Conservation (phyloP, 192 early-diverging fungal species). For the Linderina pennispora region DNA sequence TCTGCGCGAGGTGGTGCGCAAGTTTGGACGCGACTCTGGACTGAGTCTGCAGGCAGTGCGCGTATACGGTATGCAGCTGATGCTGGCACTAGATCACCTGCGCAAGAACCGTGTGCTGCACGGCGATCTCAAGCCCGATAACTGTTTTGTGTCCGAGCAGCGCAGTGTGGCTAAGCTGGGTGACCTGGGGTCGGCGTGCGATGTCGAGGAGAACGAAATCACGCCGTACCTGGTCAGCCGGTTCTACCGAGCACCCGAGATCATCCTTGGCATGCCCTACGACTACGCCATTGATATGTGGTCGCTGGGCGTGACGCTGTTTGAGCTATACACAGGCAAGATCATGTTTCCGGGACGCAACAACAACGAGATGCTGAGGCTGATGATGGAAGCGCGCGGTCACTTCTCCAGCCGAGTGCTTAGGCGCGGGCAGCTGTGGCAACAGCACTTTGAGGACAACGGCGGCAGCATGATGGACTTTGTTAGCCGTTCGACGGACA, state of each 20-base stretch:
- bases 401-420: constrained; percentile 79
- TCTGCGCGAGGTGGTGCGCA: constrained; percentile 86
- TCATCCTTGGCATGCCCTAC: constrained; percentile 87
- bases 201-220: constrained; percentile 83
- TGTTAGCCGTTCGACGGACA: constrained; percentile 36
- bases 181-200: constrained; percentile 90
- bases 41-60: constrained; percentile 91
- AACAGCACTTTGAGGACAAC: constrained; percentile 84
- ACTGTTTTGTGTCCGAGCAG: constrained; percentile 83
- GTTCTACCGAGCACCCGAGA: constrained; percentile 96
- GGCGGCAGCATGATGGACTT: constrained; percentile 39
- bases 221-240: constrained; percentile 94
- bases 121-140: constrained; percentile 98
- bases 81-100: constrained; percentile 76
- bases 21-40: constrained; percentile 90
- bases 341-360: constrained; percentile 89
- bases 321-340: constrained; percentile 92
- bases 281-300: constrained; percentile 90
- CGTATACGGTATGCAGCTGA: constrained; percentile 85
- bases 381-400: constrained; percentile 93
- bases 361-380: constrained; percentile 95
- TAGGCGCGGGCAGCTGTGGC: constrained; percentile 72
- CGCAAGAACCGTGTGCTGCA: constrained; percentile 81
- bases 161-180: constrained; percentile 82
- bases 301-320: constrained; percentile 92